Conservation (phyloP, 352 stramenopile genomes). For the Thalassiosira pacifica region DNA sequence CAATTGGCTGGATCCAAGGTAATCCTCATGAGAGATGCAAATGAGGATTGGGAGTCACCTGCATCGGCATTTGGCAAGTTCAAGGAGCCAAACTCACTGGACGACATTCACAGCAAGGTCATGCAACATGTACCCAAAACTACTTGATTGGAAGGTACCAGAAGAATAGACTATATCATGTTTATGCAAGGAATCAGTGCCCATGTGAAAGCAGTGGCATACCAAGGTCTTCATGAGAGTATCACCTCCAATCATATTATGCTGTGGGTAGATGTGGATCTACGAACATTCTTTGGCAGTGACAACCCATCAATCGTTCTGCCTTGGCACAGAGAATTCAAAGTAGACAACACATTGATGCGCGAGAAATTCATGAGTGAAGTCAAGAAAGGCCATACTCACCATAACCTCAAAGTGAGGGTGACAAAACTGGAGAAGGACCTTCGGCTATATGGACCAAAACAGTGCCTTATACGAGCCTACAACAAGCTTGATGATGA, state of each 20-base stretch:
- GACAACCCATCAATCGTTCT: not conserved
- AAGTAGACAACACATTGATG: not conserved
- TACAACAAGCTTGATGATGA: too few relatives aligned
- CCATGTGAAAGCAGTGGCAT: not conserved
- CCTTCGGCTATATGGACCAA: too few relatives aligned
- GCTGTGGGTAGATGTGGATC: constrained; percentile 21
- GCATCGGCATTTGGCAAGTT: too few relatives aligned
- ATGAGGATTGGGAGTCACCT: too few relatives aligned
- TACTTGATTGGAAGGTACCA: not conserved
- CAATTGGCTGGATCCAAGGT: constrained; percentile 7
- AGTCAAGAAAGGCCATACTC: not conserved
- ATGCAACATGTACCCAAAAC: constrained; percentile 2
- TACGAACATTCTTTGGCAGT: constrained; percentile 10
- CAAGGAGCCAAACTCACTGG: too few relatives aligned
- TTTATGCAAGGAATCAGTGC: not conserved
- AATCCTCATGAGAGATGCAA: constrained; percentile 20
- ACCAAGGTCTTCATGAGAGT: not conserved
- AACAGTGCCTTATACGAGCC: too few relatives aligned
- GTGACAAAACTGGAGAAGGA: not conserved
- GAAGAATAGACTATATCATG: not conserved
- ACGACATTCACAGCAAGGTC: constrained; percentile 23
- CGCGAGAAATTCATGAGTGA: constrained; percentile 8
- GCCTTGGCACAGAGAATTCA: not conserved
- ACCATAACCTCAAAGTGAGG: not conserved
- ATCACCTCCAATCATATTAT: constrained; percentile 16